Evolutionary conservation across 331 rosid species (phyloP).

Genomic region (Quercus phellos): DNA sequence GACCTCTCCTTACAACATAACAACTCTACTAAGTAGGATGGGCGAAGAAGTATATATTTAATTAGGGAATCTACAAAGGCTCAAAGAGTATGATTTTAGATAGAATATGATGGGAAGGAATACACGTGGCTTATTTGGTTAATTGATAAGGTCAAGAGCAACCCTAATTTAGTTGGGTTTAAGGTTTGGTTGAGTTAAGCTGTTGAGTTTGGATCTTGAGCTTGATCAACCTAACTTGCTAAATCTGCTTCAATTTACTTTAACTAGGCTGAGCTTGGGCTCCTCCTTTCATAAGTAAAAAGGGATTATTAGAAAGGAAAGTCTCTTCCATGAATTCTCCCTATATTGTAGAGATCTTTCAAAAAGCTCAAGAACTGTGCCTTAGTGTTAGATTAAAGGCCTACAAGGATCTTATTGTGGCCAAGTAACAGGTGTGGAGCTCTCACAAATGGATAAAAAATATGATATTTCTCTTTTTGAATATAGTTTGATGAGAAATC

Average conservation of each 20-base stretch:
- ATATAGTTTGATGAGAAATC: neutral
- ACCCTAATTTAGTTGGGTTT: too few relatives aligned
- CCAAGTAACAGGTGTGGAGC: neutral
- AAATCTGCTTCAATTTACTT: neutral
- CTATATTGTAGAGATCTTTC: neutral
- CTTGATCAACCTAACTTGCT: neutral
- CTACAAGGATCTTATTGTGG: neutral
- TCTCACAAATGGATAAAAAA: too few relatives aligned
- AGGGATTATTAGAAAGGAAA: neutral
- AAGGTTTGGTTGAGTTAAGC: neutral
- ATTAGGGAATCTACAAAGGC: too few relatives aligned
- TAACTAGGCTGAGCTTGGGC: neutral
- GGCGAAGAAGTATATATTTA: too few relatives aligned
- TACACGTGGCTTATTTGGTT: too few relatives aligned
- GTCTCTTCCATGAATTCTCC: neutral
- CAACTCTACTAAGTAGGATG: too few relatives aligned
- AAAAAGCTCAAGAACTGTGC: neutral
- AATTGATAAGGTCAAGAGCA: too few relatives aligned
- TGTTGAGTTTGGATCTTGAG: neutral
- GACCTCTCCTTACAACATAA: too few relatives aligned
- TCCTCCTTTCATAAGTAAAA: neutral
- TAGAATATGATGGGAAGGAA: too few relatives aligned
- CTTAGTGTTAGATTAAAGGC: neutral
- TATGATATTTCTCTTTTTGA: neutral
- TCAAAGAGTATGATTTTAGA: too few relatives aligned